Percentiles rank a stretch among this genome's conserved stretches.
Evolutionary conservation across 257 asterid species (phyloP).

Genomic region (Gentiana macrophylla): DNA sequence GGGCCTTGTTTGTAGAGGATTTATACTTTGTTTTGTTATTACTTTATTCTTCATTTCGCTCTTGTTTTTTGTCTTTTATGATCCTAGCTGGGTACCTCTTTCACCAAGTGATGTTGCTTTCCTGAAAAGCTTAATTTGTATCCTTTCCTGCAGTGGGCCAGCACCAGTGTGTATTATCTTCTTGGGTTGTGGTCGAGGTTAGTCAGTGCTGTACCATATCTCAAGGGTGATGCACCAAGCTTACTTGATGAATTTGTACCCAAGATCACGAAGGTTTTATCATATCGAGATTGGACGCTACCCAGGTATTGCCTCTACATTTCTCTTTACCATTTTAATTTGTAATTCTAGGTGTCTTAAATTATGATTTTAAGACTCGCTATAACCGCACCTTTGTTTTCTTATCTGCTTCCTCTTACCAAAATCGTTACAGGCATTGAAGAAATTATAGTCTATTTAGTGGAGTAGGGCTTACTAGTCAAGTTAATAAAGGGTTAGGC

Average conservation of each 20-base stretch:
- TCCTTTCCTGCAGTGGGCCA: slow-evolving; percentile 75
- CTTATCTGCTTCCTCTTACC: background rate
- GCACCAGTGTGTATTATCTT: slow-evolving; percentile 94
- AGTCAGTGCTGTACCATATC: slow-evolving; percentile 90
- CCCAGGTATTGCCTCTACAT: slow-evolving; percentile 49
- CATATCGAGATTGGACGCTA: slow-evolving; percentile 89
- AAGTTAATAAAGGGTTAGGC: no score
- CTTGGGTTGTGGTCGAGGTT: slow-evolving; percentile 97
- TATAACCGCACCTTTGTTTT: no score
- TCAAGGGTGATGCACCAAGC: slow-evolving; percentile 96
- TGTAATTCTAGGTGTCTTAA: no score
- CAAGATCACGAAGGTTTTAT: slow-evolving; percentile 87
- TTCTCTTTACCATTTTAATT: slow-evolving; percentile 1
- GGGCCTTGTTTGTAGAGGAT: background rate
- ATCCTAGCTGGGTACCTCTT: background rate
- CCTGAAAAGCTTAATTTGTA: slow-evolving; percentile 5
- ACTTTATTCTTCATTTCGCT: background rate
- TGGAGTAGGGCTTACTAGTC: no score
- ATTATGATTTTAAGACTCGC: no score
- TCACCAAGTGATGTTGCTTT: background rate
- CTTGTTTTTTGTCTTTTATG: background rate
- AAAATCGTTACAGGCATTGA: background rate
- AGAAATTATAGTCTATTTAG: background rate
- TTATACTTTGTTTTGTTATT: slow-evolving; percentile 1
- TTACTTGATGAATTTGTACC: slow-evolving; percentile 97